phyloP scores from a whole-genome alignment of 371 early-diverging fungal species.

The Chytridiales sp. region DNA sequence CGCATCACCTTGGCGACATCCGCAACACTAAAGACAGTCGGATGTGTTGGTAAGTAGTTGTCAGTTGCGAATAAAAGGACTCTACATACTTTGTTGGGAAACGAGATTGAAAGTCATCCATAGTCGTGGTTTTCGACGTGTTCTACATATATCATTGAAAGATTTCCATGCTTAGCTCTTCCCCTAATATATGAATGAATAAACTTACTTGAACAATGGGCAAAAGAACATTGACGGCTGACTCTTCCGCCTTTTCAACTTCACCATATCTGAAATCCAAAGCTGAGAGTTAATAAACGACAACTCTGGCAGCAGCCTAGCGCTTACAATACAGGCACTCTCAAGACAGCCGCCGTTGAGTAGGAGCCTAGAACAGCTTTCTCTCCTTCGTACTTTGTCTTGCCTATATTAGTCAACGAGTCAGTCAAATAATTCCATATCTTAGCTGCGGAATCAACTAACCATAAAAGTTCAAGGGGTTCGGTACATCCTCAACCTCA shows the following conservation, averaged over 20 bases:
- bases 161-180: too few relatives aligned
- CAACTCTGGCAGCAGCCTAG: not conserved
- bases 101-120: slow-evolving; percentile 70
- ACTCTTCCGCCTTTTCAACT: slow-evolving; percentile 67
- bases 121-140: slow-evolving; percentile 36
- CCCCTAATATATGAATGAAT: not conserved
- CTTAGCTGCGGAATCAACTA: not conserved
- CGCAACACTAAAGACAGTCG: slow-evolving; percentile 36
- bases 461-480: slow-evolving; percentile 83
- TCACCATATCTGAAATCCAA: slow-evolving; percentile 66
- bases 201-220: slow-evolving; percentile 57
- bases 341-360: slow-evolving; percentile 64
- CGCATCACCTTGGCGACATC: slow-evolving; percentile 69
- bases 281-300: not conserved
- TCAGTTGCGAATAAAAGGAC: not conserved
- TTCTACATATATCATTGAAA: too few relatives aligned
- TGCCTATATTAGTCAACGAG: slow-evolving; percentile 44
- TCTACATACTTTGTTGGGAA: slow-evolving; percentile 70
- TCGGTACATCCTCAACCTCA: slow-evolving; percentile 62
- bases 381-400: slow-evolving; percentile 75
- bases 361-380: slow-evolving; percentile 56
- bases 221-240: slow-evolving; percentile 72
- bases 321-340: slow-evolving; percentile 74
- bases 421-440: not conserved
- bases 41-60: not conserved